These are phyloP conservation scores for Spizellomyces sp. DNA, from an alignment of 192 early-diverging fungal species.

Conservation along the genomic window DNA sequence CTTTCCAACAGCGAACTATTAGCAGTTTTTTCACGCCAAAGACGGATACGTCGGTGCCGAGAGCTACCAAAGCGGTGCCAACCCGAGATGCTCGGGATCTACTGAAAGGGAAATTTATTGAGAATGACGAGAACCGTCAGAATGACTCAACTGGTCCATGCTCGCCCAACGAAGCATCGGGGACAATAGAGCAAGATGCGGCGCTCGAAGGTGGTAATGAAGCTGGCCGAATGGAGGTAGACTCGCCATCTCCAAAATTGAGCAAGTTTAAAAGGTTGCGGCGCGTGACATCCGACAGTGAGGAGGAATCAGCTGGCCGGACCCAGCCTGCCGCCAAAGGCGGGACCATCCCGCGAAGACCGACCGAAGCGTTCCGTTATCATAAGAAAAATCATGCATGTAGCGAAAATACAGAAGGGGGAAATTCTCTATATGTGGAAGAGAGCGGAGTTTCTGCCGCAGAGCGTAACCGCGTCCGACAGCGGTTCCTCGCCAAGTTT, in stretches of 20 bases:
- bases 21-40: conserved; percentile 30
- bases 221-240: background rate
- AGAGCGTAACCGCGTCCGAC: conserved; percentile 10
- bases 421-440: background rate
- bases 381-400: background rate
- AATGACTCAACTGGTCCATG: background rate
- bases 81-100: background rate
- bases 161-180: background rate
- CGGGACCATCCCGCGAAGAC: background rate
- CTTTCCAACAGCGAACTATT: conserved; percentile 24
- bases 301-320: background rate
- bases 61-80: background rate
- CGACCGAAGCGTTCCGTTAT: background rate
- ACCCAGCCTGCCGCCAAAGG: background rate
- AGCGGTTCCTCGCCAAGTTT: conserved; percentile 21
- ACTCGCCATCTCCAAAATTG: too few species aligned
- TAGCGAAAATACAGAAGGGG: background rate
- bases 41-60: background rate
- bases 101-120: too few species aligned
- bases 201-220: background rate
- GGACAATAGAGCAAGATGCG: background rate
- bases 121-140: background rate
- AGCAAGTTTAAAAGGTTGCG: too few species aligned
- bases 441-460: background rate
- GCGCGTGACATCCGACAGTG: background rate